Percentiles rank a stretch among this genome's conserved stretches.
phyloP scores from a whole-genome alignment of 805 yeast genomes.

The Yamadazyma endophytica region DNA sequence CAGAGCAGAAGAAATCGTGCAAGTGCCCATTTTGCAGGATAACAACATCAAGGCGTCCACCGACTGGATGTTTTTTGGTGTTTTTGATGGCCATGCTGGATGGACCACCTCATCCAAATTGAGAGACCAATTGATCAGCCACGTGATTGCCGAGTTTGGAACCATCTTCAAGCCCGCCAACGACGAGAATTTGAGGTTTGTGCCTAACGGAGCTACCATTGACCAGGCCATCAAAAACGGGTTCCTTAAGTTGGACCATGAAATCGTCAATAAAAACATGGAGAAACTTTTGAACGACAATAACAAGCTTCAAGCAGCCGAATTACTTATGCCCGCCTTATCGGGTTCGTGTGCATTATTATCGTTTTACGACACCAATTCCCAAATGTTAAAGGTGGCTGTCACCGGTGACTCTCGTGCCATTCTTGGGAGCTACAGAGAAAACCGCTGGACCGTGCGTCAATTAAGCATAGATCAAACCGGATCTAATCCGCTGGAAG shows the following conservation, averaged over 20 bases:
- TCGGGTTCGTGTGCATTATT: conserved; percentile 93
- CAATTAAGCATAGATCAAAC: conserved; percentile 91
- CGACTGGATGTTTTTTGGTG: conserved; percentile 94
- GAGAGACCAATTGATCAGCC: conserved; percentile 70
- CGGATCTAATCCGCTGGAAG: conserved; percentile 87
- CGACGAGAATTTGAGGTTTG: conserved; percentile 50
- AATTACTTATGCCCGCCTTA: conserved; percentile 82
- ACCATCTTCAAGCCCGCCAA: conserved; percentile 51
- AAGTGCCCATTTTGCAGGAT: conserved; percentile 64
- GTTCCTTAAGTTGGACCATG: conserved; percentile 78
- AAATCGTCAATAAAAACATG: conserved; percentile 74
- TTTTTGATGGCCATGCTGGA: conserved; percentile 97
- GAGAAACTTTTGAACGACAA: conserved; percentile 66
- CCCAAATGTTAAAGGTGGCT: conserved; percentile 76
- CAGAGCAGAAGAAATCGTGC: conserved; percentile 75
- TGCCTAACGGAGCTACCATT: conserved; percentile 65
- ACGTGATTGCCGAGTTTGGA: conserved; percentile 74
- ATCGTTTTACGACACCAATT: conserved; percentile 77
- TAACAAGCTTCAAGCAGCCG: conserved; percentile 64
- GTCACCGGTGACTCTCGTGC: conserved; percentile 97
- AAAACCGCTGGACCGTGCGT: conserved; percentile 80
- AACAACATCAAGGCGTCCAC: conserved; percentile 46
- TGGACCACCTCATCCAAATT: conserved; percentile 88
- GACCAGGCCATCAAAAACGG: conserved; percentile 81
- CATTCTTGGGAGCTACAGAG: conserved; percentile 67